phyloP scores from a whole-genome alignment of 441 rosid genomes.

The Croton laevigatus region DNA sequence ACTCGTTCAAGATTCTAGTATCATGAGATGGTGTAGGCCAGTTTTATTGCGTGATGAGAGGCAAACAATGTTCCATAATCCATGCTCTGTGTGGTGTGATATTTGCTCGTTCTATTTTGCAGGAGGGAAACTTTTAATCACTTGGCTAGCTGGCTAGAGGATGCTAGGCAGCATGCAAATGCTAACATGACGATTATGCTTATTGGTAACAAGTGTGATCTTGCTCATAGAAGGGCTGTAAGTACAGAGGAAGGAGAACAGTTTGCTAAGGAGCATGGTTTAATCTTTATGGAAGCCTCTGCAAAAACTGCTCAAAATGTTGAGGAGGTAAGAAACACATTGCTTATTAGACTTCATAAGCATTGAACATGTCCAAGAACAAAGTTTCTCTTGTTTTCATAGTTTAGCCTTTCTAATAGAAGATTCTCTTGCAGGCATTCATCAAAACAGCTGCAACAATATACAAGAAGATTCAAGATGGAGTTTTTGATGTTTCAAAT shows the following conservation, averaged over 20 bases:
- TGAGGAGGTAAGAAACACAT: conserved; percentile 59
- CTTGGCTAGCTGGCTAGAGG: conserved; percentile 97
- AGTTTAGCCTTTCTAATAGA: conserved; percentile 1
- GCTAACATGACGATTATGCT: conserved; percentile 99
- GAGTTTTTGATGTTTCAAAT: conserved; percentile 92
- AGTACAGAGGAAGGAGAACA: conserved; percentile 95
- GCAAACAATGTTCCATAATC: background rate
- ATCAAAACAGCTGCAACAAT: conserved; percentile 91
- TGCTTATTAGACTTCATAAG: background rate
- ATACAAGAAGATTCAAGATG: conserved; percentile 97
- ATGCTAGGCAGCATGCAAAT: conserved; percentile 98
- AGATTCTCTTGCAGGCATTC: conserved; percentile 63
- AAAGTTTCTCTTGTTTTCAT: background rate
- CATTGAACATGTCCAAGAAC: background rate
- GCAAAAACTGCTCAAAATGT: conserved; percentile 99
- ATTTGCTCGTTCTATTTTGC: conserved; percentile 7
- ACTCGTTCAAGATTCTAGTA: background rate
- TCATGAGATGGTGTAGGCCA: too few relatives aligned
- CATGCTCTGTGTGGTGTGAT: background rate
- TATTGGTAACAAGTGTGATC: conserved; percentile 94
- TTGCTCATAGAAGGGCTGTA: conserved; percentile 94
- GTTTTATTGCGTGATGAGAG: background rate
- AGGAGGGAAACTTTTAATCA: conserved; percentile 98
- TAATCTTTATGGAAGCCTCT: conserved; percentile 98
- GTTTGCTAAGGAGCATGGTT: conserved; percentile 93